phyloP scores from a whole-genome alignment of 257 asterid species.

The Solanum medicagineum region DNA sequence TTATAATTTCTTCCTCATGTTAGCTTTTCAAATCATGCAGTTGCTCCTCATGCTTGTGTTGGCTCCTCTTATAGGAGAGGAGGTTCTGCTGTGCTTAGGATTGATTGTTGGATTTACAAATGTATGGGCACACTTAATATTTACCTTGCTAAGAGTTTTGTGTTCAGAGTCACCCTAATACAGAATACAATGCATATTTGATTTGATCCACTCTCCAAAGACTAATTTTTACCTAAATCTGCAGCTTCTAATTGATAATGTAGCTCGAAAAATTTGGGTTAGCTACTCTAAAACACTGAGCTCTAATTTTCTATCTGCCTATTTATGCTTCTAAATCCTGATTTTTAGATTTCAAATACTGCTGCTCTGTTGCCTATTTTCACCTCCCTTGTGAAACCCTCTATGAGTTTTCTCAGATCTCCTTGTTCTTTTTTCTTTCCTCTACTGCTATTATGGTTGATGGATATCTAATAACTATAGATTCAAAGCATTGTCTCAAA shows the following conservation, averaged over 20 bases:
- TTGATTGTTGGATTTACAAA: not conserved
- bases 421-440: not conserved
- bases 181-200: not conserved
- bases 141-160: not conserved
- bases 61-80: slow-evolving; percentile 9
- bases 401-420: not conserved
- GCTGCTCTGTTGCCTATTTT: slow-evolving; percentile 1
- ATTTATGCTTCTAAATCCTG: not conserved
- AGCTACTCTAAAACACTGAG: not conserved
- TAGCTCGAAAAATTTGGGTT: slow-evolving; percentile 1
- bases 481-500: slow-evolving; percentile 3
- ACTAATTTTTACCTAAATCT: not conserved
- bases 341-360: not conserved
- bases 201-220: not conserved
- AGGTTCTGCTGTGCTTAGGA: slow-evolving; percentile 1
- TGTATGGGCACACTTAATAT: not conserved
- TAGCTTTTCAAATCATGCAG: not conserved
- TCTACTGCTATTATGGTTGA: not conserved
- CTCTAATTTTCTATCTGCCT: not conserved
- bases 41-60: not conserved
- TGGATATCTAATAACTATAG: not conserved
- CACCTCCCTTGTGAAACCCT: not conserved
- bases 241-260: slow-evolving; percentile 2
- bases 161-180: not conserved
- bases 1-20: not conserved